A percentile compares a stretch with the other conserved stretches of the same genome.
Conservation (phyloP, 306 rosid genomes). For the Bauhinia variegata region DNA sequence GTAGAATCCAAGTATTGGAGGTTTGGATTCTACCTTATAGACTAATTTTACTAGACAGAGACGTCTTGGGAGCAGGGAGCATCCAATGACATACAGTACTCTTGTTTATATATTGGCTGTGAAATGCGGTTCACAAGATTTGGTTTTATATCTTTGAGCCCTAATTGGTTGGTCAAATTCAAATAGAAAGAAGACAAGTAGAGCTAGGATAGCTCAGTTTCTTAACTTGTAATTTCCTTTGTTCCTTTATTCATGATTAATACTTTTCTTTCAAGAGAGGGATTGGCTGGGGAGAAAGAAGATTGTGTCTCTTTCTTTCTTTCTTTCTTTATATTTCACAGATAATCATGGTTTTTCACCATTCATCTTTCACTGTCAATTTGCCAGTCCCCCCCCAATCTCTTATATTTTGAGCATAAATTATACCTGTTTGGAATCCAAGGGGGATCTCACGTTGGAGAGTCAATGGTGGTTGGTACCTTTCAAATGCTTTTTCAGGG, state of each 20-base stretch:
- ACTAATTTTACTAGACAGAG: constrained; percentile 52
- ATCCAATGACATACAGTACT: constrained; percentile 72
- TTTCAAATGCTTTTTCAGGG: constrained; percentile 35
- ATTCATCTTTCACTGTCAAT: constrained; percentile 52
- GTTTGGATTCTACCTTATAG: constrained; percentile 85
- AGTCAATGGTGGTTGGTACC: constrained; percentile 41
- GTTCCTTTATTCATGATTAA: constrained; percentile 46
- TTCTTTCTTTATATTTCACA: constrained; percentile 46
- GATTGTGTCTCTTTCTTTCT: too few species aligned
- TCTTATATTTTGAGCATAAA: too few species aligned
- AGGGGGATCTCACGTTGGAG: constrained; percentile 38
- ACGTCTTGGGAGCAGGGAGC: constrained; percentile 74
- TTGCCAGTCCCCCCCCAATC: too few species aligned
- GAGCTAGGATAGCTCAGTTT: constrained; percentile 66
- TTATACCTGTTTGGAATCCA: constrained; percentile 50
- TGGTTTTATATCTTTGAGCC: constrained; percentile 76
- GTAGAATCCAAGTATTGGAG: constrained; percentile 55
- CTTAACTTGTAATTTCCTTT: constrained; percentile 45
- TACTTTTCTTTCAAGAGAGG: constrained; percentile 36
- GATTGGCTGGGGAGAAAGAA: constrained; percentile 47
- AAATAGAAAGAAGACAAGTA: too few species aligned
- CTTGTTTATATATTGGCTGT: constrained; percentile 56
- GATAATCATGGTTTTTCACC: constrained; percentile 37
- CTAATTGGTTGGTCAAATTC: constrained; percentile 53
- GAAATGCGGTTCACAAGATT: constrained; percentile 63